Evolutionary conservation across 768 basidiomycete genomes (phyloP).

Genomic region (Hirschioporus abietinus): DNA sequence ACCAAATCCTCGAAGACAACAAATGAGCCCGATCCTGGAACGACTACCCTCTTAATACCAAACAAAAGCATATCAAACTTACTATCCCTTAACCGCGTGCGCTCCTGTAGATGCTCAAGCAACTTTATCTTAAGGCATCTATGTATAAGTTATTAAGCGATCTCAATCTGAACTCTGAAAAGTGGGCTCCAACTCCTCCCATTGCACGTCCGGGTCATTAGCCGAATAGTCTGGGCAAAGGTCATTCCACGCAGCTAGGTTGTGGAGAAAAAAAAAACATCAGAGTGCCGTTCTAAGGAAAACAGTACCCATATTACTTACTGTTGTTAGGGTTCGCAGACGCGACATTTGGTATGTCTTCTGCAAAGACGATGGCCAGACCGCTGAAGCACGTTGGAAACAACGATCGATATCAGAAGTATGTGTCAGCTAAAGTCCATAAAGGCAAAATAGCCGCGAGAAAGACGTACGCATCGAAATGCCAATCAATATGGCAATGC

Average conservation of each 20-base stretch:
- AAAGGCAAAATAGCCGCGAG: not conserved
- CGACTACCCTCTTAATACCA: no score
- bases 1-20: no score
- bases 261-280: not conserved
- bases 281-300: not conserved
- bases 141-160: no score
- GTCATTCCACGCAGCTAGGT: not conserved
- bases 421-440: slow-evolving; percentile 12
- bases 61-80: no score
- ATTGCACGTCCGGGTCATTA: not conserved
- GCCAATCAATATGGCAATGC: slow-evolving; percentile 43
- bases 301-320: slow-evolving; percentile 12
- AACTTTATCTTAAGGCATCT: no score
- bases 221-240: not conserved
- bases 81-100: no score
- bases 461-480: slow-evolving; percentile 28
- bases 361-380: slow-evolving; percentile 34
- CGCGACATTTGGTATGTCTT: slow-evolving; percentile 18
- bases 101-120: no score
- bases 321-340: slow-evolving; percentile 17
- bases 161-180: not conserved
- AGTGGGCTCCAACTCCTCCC: not conserved
- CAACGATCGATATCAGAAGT: no score
- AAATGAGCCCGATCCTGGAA: no score
- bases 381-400: slow-evolving; percentile 16